phyloP scores from a whole-genome alignment of 768 basidiomycete species.

The Serendipita sp. region DNA sequence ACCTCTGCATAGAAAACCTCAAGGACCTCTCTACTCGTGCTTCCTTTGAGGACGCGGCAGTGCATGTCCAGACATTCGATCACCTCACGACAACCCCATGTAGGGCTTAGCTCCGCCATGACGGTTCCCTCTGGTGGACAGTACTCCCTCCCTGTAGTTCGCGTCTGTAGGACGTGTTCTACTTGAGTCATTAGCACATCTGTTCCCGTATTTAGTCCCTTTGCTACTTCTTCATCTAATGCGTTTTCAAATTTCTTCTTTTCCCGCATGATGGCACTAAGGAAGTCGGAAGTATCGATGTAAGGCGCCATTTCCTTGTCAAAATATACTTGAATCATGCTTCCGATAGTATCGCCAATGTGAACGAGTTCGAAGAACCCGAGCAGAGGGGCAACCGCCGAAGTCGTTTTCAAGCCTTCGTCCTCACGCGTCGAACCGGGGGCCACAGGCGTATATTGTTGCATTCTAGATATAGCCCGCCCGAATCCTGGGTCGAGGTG shows the following conservation, averaged over 20 bases:
- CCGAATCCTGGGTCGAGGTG: constrained; percentile 73
- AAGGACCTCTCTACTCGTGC: constrained; percentile 86
- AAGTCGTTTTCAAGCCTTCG: constrained; percentile 33
- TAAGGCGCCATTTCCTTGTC: constrained; percentile 85
- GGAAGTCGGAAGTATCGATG: constrained; percentile 84
- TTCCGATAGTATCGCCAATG: constrained; percentile 92
- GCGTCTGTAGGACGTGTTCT: constrained; percentile 75
- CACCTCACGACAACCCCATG: constrained; percentile 74
- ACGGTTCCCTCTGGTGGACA: constrained; percentile 69
- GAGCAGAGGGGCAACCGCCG: constrained; percentile 76
- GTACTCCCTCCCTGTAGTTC: constrained; percentile 75
- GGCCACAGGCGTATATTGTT: constrained; percentile 73
- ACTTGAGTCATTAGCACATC: constrained; percentile 95
- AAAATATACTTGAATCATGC: constrained; percentile 95
- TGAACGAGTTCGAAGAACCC: constrained; percentile 98
- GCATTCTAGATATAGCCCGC: constrained; percentile 84
- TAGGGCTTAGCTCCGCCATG: constrained; percentile 63
- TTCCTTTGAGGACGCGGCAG: constrained; percentile 79
- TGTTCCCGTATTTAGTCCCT: constrained; percentile 86
- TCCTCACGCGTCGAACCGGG: constrained; percentile 24
- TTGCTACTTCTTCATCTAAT: constrained; percentile 86
- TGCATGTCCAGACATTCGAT: constrained; percentile 81
- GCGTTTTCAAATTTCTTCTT: constrained; percentile 92
- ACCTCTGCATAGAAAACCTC: constrained; percentile 98
- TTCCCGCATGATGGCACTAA: constrained; percentile 84